A percentile compares a stretch with the other conserved stretches of the same genome.
These are phyloP conservation scores for Solanum raphanifolium DNA, from an alignment of 257 asterid species.

Conservation along the genomic window DNA sequence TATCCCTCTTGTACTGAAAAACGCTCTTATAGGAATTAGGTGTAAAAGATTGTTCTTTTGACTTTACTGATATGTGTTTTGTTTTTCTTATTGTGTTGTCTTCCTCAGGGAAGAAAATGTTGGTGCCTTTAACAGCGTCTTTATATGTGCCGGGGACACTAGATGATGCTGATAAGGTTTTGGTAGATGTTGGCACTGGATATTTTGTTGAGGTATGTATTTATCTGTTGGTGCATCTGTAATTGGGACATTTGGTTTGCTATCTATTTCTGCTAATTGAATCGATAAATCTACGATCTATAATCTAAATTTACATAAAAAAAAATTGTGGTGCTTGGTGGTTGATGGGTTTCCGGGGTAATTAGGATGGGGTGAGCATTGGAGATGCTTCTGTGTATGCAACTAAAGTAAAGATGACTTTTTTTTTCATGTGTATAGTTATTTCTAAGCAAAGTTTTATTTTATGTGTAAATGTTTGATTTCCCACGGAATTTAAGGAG, in stretches of 20 bases:
- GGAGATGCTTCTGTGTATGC: background rate
- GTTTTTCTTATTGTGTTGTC: background rate
- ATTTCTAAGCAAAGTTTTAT: background rate
- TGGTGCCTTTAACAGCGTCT: slow-evolving; percentile 88
- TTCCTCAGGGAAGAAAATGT: slow-evolving; percentile 63
- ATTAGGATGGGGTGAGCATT: background rate
- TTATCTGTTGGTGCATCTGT: background rate
- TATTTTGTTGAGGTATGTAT: slow-evolving; percentile 69
- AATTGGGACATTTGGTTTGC: background rate
- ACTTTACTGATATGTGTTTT: background rate
- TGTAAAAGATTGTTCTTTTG: background rate
- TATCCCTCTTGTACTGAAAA: background rate
- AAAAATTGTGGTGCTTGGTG: background rate
- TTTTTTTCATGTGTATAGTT: background rate
- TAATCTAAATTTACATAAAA: background rate
- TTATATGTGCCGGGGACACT: slow-evolving; percentile 76
- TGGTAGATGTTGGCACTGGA: slow-evolving; percentile 95
- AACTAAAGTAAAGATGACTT: background rate
- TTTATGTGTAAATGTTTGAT: background rate
- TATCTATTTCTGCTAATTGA: background rate
- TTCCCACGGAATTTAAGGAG: background rate
- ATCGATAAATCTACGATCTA: background rate
- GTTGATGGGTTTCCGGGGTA: background rate
- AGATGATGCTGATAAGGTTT: slow-evolving; percentile 81
- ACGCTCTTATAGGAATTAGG: background rate